Conservation (phyloP, 208 protist genomes). For the Acanthamoeba triangularis region DNA sequence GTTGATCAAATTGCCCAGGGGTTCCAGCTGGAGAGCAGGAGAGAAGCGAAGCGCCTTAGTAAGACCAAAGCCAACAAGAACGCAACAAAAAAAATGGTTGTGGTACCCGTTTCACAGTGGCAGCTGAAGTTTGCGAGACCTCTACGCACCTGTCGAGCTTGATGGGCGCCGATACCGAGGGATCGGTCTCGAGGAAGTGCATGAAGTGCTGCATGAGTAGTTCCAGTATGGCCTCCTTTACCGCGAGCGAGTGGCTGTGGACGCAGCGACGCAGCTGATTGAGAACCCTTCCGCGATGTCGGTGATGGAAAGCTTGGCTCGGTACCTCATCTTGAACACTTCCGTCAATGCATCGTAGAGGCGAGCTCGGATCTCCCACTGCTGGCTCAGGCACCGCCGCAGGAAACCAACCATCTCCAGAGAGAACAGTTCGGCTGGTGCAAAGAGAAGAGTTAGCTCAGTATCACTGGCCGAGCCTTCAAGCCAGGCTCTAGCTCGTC, state of each 20-base stretch:
- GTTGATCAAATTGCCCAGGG: slow-evolving; percentile 32
- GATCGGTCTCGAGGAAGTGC: slow-evolving; percentile 7
- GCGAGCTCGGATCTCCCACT: slow-evolving; percentile 65
- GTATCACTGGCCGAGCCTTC: not conserved
- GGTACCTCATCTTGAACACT: slow-evolving; percentile 37
- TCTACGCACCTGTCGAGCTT: slow-evolving; percentile 45
- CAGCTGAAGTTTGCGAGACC: slow-evolving; percentile 32
- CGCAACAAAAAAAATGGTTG: not conserved
- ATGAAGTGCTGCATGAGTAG: slow-evolving; percentile 33
- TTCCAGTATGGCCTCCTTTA: slow-evolving; percentile 63
- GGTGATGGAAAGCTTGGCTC: not conserved
- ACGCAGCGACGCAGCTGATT: not conserved
- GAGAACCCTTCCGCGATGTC: not conserved
- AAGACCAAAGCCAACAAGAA: not conserved
- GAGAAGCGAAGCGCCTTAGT: not conserved
- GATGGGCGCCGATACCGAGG: slow-evolving; percentile 16
- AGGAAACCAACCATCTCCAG: slow-evolving; percentile 67
- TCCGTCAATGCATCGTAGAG: slow-evolving; percentile 63
- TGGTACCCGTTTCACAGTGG: slow-evolving; percentile 39
- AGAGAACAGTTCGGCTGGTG: slow-evolving; percentile 22
- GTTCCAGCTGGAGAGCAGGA: slow-evolving; percentile 49
- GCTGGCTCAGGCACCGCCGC: slow-evolving; percentile 51
- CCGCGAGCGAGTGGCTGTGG: not conserved
- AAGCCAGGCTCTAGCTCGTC: not conserved
- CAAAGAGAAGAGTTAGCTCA: too few species aligned